A percentile compares a stretch with the other conserved stretches of the same genome.
Conservation (phyloP, 352 stramenopile genomes). For the Pythium folliculosum region DNA sequence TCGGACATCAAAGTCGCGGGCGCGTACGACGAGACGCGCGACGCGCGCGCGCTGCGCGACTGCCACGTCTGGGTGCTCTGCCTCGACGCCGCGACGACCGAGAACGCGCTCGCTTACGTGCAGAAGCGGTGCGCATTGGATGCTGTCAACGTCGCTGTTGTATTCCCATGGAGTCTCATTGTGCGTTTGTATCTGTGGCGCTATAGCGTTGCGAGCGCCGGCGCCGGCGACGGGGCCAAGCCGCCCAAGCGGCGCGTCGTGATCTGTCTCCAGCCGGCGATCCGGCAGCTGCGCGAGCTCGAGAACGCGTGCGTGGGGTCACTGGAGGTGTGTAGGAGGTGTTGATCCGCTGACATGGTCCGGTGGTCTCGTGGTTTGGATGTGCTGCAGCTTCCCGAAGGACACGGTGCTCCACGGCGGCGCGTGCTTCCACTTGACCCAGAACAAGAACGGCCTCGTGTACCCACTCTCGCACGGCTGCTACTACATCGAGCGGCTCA, state of each 20-base stretch:
- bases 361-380: too few species aligned
- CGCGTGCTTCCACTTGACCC: conserved; percentile 68
- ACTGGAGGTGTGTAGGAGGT: too few species aligned
- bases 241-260: conserved; percentile 47
- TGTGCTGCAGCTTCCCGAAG: conserved; percentile 65
- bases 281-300: conserved; percentile 59
- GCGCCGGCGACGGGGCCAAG: conserved; percentile 25
- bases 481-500: conserved; percentile 77
- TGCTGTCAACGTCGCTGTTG: too few species aligned
- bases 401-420: conserved; percentile 70
- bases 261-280: conserved; percentile 61
- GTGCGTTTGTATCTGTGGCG: background rate
- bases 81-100: conserved; percentile 48
- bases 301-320: conserved; percentile 45
- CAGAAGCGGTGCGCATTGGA: conserved; percentile 58
- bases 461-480: conserved; percentile 65
- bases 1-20: conserved; percentile 21
- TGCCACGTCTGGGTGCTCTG: conserved; percentile 69
- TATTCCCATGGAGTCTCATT: too few species aligned
- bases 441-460: conserved; percentile 46
- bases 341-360: too few species aligned
- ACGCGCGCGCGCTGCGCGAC: conserved; percentile 40
- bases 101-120: conserved; percentile 41
- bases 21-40: conserved; percentile 44
- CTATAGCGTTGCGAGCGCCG: background rate